A percentile compares a stretch with the other conserved stretches of the same genome.
Evolutionary conservation across 2,329 filamentous ascomycete genomes (phyloP).

Genomic region (Fusarium newnesense): DNA sequence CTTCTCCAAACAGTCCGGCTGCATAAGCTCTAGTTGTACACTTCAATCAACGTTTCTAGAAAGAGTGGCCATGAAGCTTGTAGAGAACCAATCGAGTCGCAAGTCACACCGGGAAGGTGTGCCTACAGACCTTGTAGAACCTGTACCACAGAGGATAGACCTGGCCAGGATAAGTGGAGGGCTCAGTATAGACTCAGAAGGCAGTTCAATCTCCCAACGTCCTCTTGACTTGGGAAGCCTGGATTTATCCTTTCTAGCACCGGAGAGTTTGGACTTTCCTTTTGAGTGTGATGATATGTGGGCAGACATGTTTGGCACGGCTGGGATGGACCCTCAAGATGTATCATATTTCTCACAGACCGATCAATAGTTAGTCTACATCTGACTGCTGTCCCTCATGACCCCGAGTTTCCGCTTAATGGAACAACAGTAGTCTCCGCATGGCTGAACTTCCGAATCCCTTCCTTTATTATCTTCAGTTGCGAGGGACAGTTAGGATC

Average conservation of each 20-base stretch:
- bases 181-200: accelerated
- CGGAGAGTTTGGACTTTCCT: background rate
- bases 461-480: background rate
- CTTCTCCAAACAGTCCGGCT: background rate
- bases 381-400: accelerated
- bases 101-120: accelerated
- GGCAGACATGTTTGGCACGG: background rate
- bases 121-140: accelerated
- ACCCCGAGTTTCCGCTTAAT: accelerated
- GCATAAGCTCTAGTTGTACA: background rate
- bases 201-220: background rate
- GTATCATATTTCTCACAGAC: background rate
- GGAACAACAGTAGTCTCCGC: background rate
- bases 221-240: background rate
- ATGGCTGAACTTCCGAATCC: background rate
- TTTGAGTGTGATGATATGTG: background rate
- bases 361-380: background rate
- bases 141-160: accelerated
- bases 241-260: background rate
- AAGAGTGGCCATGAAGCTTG: background rate
- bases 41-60: background rate
- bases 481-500: background rate
- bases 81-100: background rate
- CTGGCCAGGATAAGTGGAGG: too few relatives aligned
- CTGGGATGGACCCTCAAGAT: background rate